Base-by-base conservation (phyloP, 2,329 filamentous ascomycete species). In the Fusarium chlamydosporum region DNA sequence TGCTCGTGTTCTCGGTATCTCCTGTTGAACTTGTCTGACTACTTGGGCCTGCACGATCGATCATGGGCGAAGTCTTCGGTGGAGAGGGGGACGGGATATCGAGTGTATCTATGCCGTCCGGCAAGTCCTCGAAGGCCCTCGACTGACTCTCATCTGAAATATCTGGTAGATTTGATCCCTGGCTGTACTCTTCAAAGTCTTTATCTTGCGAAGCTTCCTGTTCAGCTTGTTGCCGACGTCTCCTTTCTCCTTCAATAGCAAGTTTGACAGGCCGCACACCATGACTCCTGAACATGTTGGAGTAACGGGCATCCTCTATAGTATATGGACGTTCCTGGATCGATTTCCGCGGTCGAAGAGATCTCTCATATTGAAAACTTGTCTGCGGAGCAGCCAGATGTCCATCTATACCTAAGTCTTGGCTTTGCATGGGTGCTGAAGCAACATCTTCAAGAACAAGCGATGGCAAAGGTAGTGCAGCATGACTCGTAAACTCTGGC, bases 271-370 rank as follows among this genome's bases (percentile, higher is more conserved):
- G 87, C 53, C 82, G 83, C 29, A 89, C 76, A 26, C 87, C 87
- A 58, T 86, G 86, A 5, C 82, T 82, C 70, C 84, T 86, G 69
- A 88, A 82, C 20, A 82, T 76, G 4, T 77, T 84, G 56, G 82
- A 84, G 73, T 88, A 88, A 29, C 84, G 82, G 1, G 82, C 85
- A 71, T 82, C 85, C 65, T 89, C 87, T 6, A 88, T 77, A 7
- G 85, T 76, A 65, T 89, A 89, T 5, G 87, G 87, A 43, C 88
- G 86, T 70, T 88, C 81, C 72, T 89, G 87, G 8, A 89, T 89
- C 2, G 86, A 86, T 63, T 88, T 89, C 20, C 87, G 82, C 2
- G 86, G 85, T 8, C 87, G 82, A n/a, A 89, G 77, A 6, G 84
- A 86, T 34, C 86, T 82, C 63, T 82, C 80, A 45, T 80, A 76